Conservation (phyloP, 768 basidiomycete genomes). For the Tulasnella calospora region DNA sequence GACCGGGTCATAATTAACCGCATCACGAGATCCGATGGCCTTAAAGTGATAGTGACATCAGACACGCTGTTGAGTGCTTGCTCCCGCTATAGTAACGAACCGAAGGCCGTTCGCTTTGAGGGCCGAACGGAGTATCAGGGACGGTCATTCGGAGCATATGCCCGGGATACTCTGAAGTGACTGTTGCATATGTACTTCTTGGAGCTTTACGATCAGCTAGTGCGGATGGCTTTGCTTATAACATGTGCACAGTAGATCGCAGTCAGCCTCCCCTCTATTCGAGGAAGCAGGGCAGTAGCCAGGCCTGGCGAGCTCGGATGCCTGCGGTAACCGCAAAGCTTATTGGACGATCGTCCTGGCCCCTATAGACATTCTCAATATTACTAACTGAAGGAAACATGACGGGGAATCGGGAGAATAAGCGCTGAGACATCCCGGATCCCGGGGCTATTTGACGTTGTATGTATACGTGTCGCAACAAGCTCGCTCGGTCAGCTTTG, state of each 20-base stretch:
- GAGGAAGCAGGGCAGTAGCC: too few species aligned
- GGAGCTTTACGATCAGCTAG: background rate
- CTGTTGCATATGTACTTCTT: background rate
- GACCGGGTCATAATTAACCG: background rate
- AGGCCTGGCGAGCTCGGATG: background rate
- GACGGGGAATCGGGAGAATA: background rate
- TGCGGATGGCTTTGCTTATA: background rate
- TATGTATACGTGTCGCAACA: slow-evolving; percentile 12
- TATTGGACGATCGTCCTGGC: background rate
- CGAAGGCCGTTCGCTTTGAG: background rate
- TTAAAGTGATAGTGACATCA: background rate
- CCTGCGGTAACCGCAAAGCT: background rate
- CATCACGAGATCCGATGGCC: background rate
- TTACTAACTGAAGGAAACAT: background rate
- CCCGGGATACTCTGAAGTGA: background rate
- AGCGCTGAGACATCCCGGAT: background rate
- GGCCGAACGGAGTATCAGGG: background rate
- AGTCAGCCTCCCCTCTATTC: background rate
- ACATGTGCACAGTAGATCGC: background rate
- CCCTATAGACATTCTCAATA: background rate
- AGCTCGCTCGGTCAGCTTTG: slow-evolving; percentile 3
- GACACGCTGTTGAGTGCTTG: background rate
- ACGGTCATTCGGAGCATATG: background rate
- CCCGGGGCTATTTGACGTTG: background rate
- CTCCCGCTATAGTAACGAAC: background rate